Evolutionary conservation across 495 filamentous ascomycete genomes (phyloP), one percentile per base, ranked within the genome.

Genomic region (Hypomontagnella submonticulosa): DNA sequence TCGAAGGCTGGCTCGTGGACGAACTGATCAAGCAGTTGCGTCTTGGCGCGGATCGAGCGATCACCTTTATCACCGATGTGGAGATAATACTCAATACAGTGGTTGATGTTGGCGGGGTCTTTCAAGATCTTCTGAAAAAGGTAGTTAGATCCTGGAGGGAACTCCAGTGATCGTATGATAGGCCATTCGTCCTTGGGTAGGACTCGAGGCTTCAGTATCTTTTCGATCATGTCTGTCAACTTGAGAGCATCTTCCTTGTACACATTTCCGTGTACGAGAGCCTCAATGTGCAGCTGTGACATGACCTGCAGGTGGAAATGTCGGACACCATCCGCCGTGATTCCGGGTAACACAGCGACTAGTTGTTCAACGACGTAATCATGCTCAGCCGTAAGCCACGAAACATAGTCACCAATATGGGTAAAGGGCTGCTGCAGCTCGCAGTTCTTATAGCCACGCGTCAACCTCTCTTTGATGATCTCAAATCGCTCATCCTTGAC

Each of bases 181-280:
- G 86, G 84, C 89, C 91, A 96, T 75, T 98, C 93, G 30, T 87
- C 84, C 40, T 86, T 84, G 4, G 92, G 90, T 20, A 97, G 77
- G 8, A 81, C 69, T 15, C 90, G 85, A 9, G 93, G 92, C 67
- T 90, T 87, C n/a, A 99, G 76, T 1, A 85, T 90, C 23, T 80
- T 85, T 73, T 96, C 90, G 18, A 97, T 82, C 58, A 96, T 84
- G 68, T 94, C 86, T 0, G 91, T 92, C 77, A 97, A 84, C 67
- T 87, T 89, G 59, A 98, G 80, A 0, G 93, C 92, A 76, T 99
- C 96, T 76, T 98, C 93, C 75, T 94, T 96, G 82, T 96, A 91
- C 15, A 99, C 74, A 75, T 99, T 99, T 61, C 95, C 95, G 63
- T 98, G 95, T 13, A 88, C 89, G 51, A 97, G 83, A 4, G 90